These are phyloP conservation scores for Penstemon eatonii DNA, from an alignment of 257 asterid species.

Conservation along the genomic window DNA sequence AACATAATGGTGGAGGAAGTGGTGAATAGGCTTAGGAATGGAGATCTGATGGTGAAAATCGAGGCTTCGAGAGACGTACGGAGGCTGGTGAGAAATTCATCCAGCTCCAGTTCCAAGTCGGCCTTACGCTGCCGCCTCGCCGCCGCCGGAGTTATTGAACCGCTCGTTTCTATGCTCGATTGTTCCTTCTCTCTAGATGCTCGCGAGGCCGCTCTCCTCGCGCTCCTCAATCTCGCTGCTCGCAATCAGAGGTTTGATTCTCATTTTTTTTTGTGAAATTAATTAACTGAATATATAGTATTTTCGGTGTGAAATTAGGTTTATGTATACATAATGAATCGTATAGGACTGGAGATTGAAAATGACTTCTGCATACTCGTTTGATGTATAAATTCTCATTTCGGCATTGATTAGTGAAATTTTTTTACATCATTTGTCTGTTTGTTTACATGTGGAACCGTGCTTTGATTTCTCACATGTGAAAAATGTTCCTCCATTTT, in stretches of 20 bases:
- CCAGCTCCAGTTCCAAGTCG: slow-evolving; percentile 56
- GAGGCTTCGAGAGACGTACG: slow-evolving; percentile 85
- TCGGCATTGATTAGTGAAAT: no score
- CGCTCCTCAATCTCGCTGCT: slow-evolving; percentile 90
- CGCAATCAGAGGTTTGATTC: slow-evolving; percentile 59
- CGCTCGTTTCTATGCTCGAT: slow-evolving; percentile 76
- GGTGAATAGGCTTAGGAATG: slow-evolving; percentile 55
- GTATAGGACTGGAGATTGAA: background rate
- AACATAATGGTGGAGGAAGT: slow-evolving; percentile 56
- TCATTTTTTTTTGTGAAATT: background rate
- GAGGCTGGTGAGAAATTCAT: slow-evolving; percentile 69
- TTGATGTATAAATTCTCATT: no score
- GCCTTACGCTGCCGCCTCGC: slow-evolving; percentile 70
- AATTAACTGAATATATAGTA: background rate
- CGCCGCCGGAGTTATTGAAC: slow-evolving; percentile 82
- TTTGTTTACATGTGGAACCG: no score
- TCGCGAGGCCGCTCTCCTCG: slow-evolving; percentile 82
- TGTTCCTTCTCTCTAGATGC: slow-evolving; percentile 51
- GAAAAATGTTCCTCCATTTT: no score
- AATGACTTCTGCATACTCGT: background rate
- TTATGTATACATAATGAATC: background rate
- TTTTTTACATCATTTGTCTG: no score
- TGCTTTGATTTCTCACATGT: no score
- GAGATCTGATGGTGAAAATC: slow-evolving; percentile 58
- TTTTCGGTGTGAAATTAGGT: background rate